These are phyloP conservation scores for Lichina pygmaea DNA, from an alignment of 495 filamentous ascomycete species.

Conservation along the genomic window DNA sequence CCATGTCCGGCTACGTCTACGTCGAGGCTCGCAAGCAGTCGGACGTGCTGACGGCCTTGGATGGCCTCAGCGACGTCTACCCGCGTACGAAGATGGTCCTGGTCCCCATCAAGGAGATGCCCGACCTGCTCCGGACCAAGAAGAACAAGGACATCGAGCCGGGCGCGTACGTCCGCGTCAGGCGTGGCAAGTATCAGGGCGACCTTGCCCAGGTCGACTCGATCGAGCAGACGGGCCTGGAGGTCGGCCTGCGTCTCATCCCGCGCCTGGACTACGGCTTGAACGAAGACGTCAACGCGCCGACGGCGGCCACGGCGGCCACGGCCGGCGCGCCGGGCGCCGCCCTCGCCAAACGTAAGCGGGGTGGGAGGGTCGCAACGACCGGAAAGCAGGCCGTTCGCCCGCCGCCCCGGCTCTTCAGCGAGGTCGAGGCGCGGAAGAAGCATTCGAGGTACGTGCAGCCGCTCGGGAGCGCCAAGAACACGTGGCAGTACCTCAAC, in stretches of 20 bases:
- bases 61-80: slow-evolving; percentile 67
- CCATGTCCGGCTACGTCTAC: slow-evolving; percentile 87
- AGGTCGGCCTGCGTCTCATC: slow-evolving; percentile 62
- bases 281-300: slow-evolving; percentile 44
- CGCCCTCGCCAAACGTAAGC: slow-evolving; percentile 46
- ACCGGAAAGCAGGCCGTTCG: slow-evolving; percentile 18
- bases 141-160: slow-evolving; percentile 70
- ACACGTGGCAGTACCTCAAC: slow-evolving; percentile 59
- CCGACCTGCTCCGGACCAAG: slow-evolving; percentile 68
- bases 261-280: slow-evolving; percentile 80
- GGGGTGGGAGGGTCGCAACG: slow-evolving; percentile 13
- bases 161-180: slow-evolving; percentile 77
- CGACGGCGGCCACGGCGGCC: slow-evolving; percentile 14
- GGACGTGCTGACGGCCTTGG: slow-evolving; percentile 56
- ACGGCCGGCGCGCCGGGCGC: slow-evolving; percentile 9
- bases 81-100: slow-evolving; percentile 53
- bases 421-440: slow-evolving; percentile 77
- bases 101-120: slow-evolving; percentile 93
- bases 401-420: slow-evolving; percentile 84
- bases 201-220: slow-evolving; percentile 88
- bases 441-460: slow-evolving; percentile 43
- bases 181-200: slow-evolving; percentile 55
- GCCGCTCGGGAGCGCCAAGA: slow-evolving; percentile 25
- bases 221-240: slow-evolving; percentile 75
- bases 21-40: slow-evolving; percentile 69